Base-by-base conservation (phyloP, 306 rosid genomes). In the Medicago truncatula region DNA sequence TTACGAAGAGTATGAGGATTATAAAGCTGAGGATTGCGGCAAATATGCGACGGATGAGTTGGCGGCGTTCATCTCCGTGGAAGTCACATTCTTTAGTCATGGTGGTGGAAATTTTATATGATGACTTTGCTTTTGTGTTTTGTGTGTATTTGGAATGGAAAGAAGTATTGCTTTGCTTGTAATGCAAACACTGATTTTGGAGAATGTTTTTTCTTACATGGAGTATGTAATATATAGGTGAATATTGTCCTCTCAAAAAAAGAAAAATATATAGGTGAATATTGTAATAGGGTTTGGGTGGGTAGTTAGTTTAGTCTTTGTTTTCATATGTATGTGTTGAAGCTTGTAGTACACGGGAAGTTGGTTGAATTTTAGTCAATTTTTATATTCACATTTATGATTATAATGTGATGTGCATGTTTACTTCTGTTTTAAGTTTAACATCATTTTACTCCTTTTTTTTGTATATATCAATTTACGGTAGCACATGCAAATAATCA, bases 61-160 rank as follows among this genome's bases (percentile, higher is more conserved):
- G 39, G 2, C 63, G 81, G 58, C 61, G 64, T 9, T 57, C 23
- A 0, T 78, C 20, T 1, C 80, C 14, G 58, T 82, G 80, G 87
- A 77, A 60, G 83, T 56, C 25, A 78, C 96, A 81, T 6, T 68
- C 52, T 53, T 86, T 86, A 6, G 83, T 76, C 89, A 82, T 81
- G 31, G 59, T 53, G 17, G 41, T 28, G 18, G 18, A 20, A 50
- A n/a, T 50, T 50, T n/a, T 50, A 0, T 46, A 49, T 17, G 31
- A 3, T 28, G 31, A 28, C 31, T 28, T 28, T 28, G 31, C 31
- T 28, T 28, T 23, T 23, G 25, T 23, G 63, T 58, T 58, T 25
- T 56, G 62, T 18, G n/a, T 23, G 16, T 57, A 25, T 57, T 58
- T 58, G n/a, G 9, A 7, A 36, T 7, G 67, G 8, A 8, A 50